phyloP scores from a whole-genome alignment of 2,329 filamentous ascomycete genomes.

The Colletotrichum trifolii region DNA sequence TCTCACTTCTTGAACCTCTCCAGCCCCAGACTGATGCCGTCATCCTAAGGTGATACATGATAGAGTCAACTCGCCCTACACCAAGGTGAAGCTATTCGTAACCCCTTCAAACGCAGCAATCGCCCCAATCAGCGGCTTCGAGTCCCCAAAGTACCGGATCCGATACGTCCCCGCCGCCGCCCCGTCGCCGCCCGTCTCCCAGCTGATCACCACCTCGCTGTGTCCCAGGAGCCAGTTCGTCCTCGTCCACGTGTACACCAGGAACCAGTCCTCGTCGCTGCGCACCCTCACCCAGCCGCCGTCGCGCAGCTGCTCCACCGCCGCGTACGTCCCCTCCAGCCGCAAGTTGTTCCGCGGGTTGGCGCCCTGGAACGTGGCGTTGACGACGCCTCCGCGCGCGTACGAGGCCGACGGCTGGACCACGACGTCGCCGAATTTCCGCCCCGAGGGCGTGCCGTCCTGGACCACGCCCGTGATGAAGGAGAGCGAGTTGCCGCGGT shows the following conservation, averaged over 20 bases:
- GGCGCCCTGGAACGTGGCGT: slow-evolving; percentile 81
- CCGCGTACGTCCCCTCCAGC: slow-evolving; percentile 80
- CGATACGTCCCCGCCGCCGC: slow-evolving; percentile 77
- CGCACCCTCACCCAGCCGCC: slow-evolving; percentile 72
- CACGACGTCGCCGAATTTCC: slow-evolving; percentile 76
- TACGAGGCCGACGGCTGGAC: slow-evolving; percentile 66
- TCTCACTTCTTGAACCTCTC: too few relatives aligned
- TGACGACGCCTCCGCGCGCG: slow-evolving; percentile 69
- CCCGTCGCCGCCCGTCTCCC: slow-evolving; percentile 71
- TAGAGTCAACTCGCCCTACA: slow-evolving; percentile 18
- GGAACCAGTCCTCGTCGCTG: slow-evolving; percentile 83
- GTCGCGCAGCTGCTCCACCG: slow-evolving; percentile 72
- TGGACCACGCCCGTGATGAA: slow-evolving; percentile 85
- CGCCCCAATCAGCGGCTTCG: slow-evolving; percentile 71
- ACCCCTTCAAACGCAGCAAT: slow-evolving; percentile 77
- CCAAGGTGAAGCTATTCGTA: slow-evolving; percentile 64
- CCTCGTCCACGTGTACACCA: slow-evolving; percentile 84
- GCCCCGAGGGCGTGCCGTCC: slow-evolving; percentile 74
- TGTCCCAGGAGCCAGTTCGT: slow-evolving; percentile 76
- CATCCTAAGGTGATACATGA: too few relatives aligned
- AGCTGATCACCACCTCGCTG: slow-evolving; percentile 82
- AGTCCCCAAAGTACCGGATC: slow-evolving; percentile 85
- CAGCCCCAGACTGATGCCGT: too few relatives aligned
- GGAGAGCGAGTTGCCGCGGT: slow-evolving; percentile 77
- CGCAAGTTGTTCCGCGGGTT: slow-evolving; percentile 91